A percentile compares a stretch with the other conserved stretches of the same genome.
Conservation (phyloP, 768 basidiomycete species). For the Lactarius pseudohatsudake region DNA sequence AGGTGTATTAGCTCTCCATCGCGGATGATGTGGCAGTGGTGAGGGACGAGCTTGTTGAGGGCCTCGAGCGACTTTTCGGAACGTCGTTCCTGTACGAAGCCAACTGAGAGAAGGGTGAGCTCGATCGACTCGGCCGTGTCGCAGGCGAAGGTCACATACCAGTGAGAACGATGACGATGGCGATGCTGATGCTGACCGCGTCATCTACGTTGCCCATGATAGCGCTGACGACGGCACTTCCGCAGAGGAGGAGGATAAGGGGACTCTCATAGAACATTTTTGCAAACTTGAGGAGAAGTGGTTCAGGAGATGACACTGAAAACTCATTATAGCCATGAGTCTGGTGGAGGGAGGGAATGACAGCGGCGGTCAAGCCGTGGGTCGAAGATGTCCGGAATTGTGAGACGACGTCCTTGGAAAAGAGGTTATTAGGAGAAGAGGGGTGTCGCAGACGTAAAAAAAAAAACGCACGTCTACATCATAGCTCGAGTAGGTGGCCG, state of each 20-base stretch:
- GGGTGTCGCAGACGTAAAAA: neutral
- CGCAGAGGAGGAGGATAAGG: slow-evolving; percentile 85
- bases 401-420: slow-evolving; percentile 65
- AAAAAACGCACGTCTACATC: slow-evolving; percentile 17
- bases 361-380: slow-evolving; percentile 60
- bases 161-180: slow-evolving; percentile 89
- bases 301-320: slow-evolving; percentile 78
- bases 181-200: slow-evolving; percentile 88
- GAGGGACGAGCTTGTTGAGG: slow-evolving; percentile 94
- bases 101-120: slow-evolving; percentile 50
- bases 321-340: slow-evolving; percentile 93
- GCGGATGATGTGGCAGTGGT: slow-evolving; percentile 90
- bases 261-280: slow-evolving; percentile 97
- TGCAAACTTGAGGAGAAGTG: slow-evolving; percentile 80
- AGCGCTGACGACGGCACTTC: slow-evolving; percentile 84
- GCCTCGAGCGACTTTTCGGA: slow-evolving; percentile 95
- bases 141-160: slow-evolving; percentile 49
- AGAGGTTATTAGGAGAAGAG: neutral
- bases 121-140: neutral
- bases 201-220: slow-evolving; percentile 96
- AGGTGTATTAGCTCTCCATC: slow-evolving; percentile 71
- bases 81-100: slow-evolving; percentile 92
- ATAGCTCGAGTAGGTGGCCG: slow-evolving; percentile 15
- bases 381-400: slow-evolving; percentile 65
- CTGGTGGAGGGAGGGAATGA: slow-evolving; percentile 62